Base-by-base conservation (phyloP, 345 rosid species). In the Triadica sebifera region DNA sequence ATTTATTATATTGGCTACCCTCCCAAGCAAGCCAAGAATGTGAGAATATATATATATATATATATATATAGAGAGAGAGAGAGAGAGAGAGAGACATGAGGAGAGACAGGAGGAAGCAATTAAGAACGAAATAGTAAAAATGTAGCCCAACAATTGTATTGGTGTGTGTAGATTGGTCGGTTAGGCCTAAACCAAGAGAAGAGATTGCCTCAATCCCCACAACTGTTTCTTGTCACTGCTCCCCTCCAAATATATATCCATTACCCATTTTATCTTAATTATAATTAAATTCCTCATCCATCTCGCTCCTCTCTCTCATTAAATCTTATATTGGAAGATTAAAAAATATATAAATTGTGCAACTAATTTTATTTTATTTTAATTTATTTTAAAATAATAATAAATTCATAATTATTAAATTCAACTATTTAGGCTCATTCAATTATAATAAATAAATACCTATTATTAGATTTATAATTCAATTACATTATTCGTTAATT, bases 151-250 rank as follows among this genome's bases (percentile, higher is more conserved):
- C 85, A 79, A 25, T 71, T 77, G 65, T 50, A 84, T 81, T 34
- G 83, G 73, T 51, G 59, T 71, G 65, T 73, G 83, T 53, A 70
- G 74, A 47, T 13, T 68, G 81, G 82, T 84, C 84, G 81, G 68
- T 22, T 50, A 49, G 45, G 3, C 24, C 6, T 34, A 53, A 25
- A 52, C 63, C 61, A 53, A 38, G 24, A 58, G 59, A 74, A 38
- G 47, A 70, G 59, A 74, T 70, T 74, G 78, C 69, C n/a, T 67
- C 75, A 47, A 74, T 74, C 81, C 71, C 78, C 46, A 78, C 13
- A 29, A 20, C 76, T 77, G 73, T 39, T 50, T 9, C 66, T 72
- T 6, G 53, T 46, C 69, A 46, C 67, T 66, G 51, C 72, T 57
- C 55, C 52, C 6, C 58, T 55, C 37, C 39, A 57, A 20, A 6